Base-by-base conservation (phyloP, 495 filamentous ascomycete species). In the Xeromyces bisporus region DNA sequence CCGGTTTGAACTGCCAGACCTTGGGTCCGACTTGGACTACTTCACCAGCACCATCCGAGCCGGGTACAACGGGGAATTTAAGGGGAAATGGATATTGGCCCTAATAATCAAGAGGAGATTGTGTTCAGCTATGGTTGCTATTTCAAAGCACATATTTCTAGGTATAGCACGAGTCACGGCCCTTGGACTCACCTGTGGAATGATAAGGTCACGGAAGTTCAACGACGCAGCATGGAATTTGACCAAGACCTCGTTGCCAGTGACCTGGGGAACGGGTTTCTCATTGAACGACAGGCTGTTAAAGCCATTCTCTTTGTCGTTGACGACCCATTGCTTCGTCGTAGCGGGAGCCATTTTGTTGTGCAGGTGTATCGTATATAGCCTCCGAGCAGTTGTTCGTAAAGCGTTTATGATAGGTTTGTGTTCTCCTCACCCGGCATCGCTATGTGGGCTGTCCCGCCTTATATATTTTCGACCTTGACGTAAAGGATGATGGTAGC, bases 201-300 rank as follows among this genome's bases (percentile, higher is more conserved):
- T 85, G 38, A 79, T 66, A 30, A 87, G 54, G 43, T 89, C 83
- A 32, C 83, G 71, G 55, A 78, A 92, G 51, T 92, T 91, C 33
- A 92, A 60, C 2, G 83, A 84, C 1, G 71, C 77, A 13, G 67
- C 80, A 33, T 74, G 61, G 9, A 87, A 57, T 53, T 75, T 75
- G 43, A 92, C 72, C n/a, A 86, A 59, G 2, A 83, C 75, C 23
- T 84, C 77, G 31, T 67, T 66, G 23, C 80, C 77, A 26, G 73
- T 74, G 4, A 74, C 41, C 34, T 69, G 47, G 7, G 79, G 77
- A 23, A 83, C 43, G 0, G 64, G 48, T 0, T 50, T 64, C 7
- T 64, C 64, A 28, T 58, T 37, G 39, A 62, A 67, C 40, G 69
- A 61, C 23, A 83, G 63, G 30, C 60, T 67, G 35, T 75, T 71